phyloP scores from a whole-genome alignment of 371 early-diverging fungal species.

The Apophysomyces sp. region DNA sequence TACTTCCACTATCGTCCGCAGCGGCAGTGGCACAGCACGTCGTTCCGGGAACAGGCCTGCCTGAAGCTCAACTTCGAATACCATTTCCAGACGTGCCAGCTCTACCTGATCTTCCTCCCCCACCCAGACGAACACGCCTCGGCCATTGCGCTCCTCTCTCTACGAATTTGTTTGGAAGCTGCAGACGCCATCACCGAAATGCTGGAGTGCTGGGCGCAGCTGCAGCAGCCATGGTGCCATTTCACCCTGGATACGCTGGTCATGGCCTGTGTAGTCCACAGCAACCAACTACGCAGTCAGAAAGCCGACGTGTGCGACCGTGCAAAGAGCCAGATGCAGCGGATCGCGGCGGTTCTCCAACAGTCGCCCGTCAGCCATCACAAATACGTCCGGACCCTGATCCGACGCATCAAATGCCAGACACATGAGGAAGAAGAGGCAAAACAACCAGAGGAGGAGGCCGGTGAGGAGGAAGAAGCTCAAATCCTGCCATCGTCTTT shows the following conservation, averaged over 20 bases:
- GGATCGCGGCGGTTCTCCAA: conserved; percentile 22
- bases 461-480: background rate
- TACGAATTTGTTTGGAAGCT: conserved; percentile 16
- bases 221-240: conserved; percentile 34
- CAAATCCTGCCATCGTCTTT: background rate
- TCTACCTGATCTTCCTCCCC: conserved; percentile 23
- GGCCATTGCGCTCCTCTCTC: conserved; percentile 19
- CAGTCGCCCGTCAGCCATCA: conserved; percentile 41
- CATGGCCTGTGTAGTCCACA: conserved; percentile 14
- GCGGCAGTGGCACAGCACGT: conserved; percentile 17
- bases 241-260: conserved; percentile 25
- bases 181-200: conserved; percentile 27
- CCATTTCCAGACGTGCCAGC: conserved; percentile 27
- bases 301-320: conserved; percentile 1
- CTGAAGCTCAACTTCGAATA: conserved; percentile 32
- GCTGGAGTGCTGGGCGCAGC: conserved; percentile 20
- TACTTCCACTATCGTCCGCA: conserved; percentile 22
- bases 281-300: background rate
- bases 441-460: background rate
- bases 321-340: conserved; percentile 22
- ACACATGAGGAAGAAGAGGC: conserved; percentile 1
- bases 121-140: conserved; percentile 12
- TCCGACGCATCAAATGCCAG: conserved; percentile 20
- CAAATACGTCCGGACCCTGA: conserved; percentile 30
- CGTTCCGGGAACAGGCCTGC: conserved; percentile 35